Percentiles rank a stretch among this genome's conserved stretches.
These are phyloP conservation scores for Exophiala aquamarina DNA, from an alignment of 2,329 filamentous ascomycete genomes.

Conservation along the genomic window DNA sequence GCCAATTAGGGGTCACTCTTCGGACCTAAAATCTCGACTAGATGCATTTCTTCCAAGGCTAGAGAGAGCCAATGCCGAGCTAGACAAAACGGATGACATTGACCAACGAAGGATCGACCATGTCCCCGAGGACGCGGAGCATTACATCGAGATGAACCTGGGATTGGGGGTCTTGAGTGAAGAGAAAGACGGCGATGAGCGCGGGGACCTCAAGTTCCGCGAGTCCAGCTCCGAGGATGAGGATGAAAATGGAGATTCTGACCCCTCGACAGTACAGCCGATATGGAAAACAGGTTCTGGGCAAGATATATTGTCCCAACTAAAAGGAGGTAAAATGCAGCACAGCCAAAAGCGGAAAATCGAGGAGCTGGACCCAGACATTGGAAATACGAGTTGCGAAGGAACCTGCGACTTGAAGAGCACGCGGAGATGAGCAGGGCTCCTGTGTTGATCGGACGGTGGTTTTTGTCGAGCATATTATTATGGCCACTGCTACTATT, in stretches of 20 bases:
- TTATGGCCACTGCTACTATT: too few relatives aligned
- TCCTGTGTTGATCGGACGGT: too few relatives aligned
- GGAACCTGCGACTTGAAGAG: too few relatives aligned
- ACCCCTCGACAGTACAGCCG: background rate
- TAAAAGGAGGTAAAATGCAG: slow-evolving; percentile 9
- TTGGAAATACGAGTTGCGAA: too few relatives aligned
- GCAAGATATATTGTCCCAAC: slow-evolving; percentile 10
- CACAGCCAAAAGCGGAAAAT: slow-evolving; percentile 19
- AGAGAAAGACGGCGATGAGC: slow-evolving; percentile 23
- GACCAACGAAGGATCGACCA: slow-evolving; percentile 37
- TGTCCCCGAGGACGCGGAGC: slow-evolving; percentile 34
- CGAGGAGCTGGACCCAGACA: slow-evolving; percentile 16
- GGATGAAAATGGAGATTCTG: background rate
- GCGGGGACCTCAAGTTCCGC: slow-evolving; percentile 1
- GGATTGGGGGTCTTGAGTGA: slow-evolving; percentile 47
- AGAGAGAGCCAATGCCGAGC: slow-evolving; percentile 43
- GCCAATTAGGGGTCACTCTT: background rate
- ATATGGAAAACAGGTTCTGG: too few relatives aligned
- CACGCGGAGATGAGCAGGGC: too few relatives aligned
- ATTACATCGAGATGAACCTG: slow-evolving; percentile 48
- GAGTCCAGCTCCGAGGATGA: slow-evolving; percentile 1
- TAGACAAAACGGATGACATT: slow-evolving; percentile 36
- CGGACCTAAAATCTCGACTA: slow-evolving; percentile 36
- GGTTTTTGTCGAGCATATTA: too few relatives aligned
- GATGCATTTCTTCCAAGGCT: slow-evolving; percentile 44